Conservation (phyloP, 106 monocot genomes). For the Acanthochlamys bracteata region DNA sequence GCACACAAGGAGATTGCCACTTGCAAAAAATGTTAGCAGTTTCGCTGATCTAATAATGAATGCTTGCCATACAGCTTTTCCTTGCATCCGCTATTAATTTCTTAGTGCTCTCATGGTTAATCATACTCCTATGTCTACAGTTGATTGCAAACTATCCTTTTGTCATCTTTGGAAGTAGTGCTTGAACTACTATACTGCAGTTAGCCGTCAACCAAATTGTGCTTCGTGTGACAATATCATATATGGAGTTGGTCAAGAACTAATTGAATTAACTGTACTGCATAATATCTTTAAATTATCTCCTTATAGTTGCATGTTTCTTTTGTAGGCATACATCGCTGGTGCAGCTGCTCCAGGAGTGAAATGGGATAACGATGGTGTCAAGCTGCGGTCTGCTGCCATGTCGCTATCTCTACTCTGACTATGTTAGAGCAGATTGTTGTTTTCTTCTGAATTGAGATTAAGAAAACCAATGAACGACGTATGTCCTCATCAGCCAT, state of each 20-base stretch:
- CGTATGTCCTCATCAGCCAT: no score
- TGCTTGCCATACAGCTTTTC: neutral
- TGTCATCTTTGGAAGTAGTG: no score
- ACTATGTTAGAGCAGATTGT: neutral
- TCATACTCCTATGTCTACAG: neutral
- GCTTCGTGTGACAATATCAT: neutral
- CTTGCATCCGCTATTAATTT: no score
- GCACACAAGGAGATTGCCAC: neutral
- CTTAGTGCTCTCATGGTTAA: neutral
- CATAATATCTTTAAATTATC: neutral
- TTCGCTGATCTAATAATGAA: neutral
- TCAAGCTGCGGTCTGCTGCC: conserved; percentile 81
- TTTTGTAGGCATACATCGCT: conserved; percentile 60
- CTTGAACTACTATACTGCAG: no score
- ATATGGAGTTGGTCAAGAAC: neutral
- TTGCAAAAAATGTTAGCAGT: neutral
- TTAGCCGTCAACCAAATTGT: no score
- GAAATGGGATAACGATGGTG: conserved; percentile 88
- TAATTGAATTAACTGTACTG: neutral
- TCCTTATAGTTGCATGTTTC: neutral
- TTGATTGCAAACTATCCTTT: neutral
- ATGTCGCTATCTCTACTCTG: conserved; percentile 66
- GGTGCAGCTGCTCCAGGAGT: conserved; percentile 68
- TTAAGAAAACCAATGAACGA: no score
- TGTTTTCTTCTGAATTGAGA: no score